These are phyloP conservation scores for Brassica rapa DNA, from an alignment of 345 rosid genomes.

Conservation along the genomic window DNA sequence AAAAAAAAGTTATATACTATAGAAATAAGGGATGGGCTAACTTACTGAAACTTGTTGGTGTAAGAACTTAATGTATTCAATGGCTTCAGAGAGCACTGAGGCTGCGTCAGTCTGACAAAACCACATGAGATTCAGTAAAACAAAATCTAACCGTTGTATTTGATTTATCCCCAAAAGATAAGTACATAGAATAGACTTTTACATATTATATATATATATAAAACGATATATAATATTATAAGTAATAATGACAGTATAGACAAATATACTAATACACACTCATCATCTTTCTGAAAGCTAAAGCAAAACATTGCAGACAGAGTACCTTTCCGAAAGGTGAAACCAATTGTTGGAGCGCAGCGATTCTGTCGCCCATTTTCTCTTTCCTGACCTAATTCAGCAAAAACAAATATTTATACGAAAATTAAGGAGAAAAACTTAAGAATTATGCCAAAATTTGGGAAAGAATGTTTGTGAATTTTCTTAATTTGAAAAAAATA, in stretches of 20 bases:
- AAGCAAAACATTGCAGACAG: conserved; percentile 44
- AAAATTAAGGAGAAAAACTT: not conserved
- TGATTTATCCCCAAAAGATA: conserved; percentile 16
- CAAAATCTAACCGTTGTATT: conserved; percentile 34
- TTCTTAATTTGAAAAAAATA: not conserved
- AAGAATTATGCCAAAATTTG: conserved; percentile 13
- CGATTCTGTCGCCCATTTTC: conserved; percentile 99
- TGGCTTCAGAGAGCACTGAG: conserved; percentile 96
- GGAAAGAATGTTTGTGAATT: conserved; percentile 2
- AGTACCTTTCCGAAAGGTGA: conserved; percentile 99
- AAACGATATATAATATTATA: conserved; percentile 17
- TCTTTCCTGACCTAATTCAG: conserved; percentile 86
- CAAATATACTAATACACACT: conserved; percentile 45
- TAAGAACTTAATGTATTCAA: conserved; percentile 93
- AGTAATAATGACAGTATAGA: conserved; percentile 32
- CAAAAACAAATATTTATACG: conserved; percentile 1
- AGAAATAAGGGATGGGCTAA: conserved; percentile 29
- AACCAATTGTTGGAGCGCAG: conserved; percentile 99
- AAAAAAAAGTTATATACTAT: conserved; percentile 8
- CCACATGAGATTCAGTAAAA: conserved; percentile 45
- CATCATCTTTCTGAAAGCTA: conserved; percentile 43
- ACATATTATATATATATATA: not conserved
- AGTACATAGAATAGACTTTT: conserved; percentile 12
- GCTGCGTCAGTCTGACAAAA: conserved; percentile 94
- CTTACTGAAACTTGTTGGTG: conserved; percentile 92